Conservation (phyloP, 345 rosid species). For the Laguncularia racemosa region DNA sequence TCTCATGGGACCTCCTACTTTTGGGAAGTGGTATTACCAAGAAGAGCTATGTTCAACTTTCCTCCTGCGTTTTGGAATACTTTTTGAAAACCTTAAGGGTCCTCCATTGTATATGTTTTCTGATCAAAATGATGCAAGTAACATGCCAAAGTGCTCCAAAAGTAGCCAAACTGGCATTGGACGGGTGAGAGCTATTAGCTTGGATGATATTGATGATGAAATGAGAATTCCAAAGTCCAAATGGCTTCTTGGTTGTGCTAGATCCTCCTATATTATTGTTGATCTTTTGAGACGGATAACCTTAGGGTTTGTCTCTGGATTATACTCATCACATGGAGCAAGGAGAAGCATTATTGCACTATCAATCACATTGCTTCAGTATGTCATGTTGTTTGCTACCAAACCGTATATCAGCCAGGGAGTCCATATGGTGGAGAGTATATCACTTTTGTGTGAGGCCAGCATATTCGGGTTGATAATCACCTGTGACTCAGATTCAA, state of each 20-base stretch:
- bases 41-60: conserved; percentile 34
- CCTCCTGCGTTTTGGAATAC: conserved; percentile 30
- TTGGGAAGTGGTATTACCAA: conserved; percentile 43
- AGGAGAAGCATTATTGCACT: conserved; percentile 32
- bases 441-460: conserved; percentile 34
- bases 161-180: conserved; percentile 38
- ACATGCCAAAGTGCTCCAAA: conserved; percentile 26
- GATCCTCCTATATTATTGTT: conserved; percentile 35
- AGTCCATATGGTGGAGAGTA: conserved; percentile 21
- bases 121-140: conserved; percentile 29
- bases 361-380: conserved; percentile 30
- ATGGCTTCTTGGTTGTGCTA: conserved; percentile 33
- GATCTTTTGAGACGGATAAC: conserved; percentile 38
- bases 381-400: conserved; percentile 23
- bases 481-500: conserved; percentile 2
- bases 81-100: conserved; percentile 40
- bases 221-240: conserved; percentile 12
- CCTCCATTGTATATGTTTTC: conserved; percentile 30
- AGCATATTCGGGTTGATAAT: conserved; percentile 28
- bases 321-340: conserved; percentile 15
- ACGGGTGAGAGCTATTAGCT: conserved; percentile 41
- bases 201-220: conserved; percentile 40
- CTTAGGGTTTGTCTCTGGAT: conserved; percentile 35
- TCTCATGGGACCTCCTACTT: conserved; percentile 22
- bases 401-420: conserved; percentile 15